These are phyloP conservation scores for Paramecium caudatum DNA, from an alignment of 73 alveolate genomes.

Conservation along the genomic window DNA sequence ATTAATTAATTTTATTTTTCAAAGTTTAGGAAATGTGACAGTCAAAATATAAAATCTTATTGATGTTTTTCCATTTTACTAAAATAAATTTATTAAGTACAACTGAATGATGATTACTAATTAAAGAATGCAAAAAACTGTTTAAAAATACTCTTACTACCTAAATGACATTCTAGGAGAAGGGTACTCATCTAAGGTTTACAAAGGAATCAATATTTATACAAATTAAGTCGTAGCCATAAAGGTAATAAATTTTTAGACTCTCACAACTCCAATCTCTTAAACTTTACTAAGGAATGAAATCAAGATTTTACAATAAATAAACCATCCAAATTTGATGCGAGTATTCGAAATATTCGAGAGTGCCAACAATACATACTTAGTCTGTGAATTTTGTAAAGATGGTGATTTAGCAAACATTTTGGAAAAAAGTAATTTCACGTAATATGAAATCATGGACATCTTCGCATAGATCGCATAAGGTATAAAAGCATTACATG, in stretches of 20 bases:
- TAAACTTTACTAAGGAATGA: slow-evolving; percentile 17
- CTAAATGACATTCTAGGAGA: slow-evolving; percentile 18
- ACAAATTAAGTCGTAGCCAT: slow-evolving; percentile 50
- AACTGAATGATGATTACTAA: neutral
- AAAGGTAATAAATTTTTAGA: slow-evolving; percentile 29
- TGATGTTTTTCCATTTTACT: neutral
- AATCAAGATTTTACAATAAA: neutral
- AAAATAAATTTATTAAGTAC: neutral
- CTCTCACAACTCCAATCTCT: slow-evolving; percentile 24
- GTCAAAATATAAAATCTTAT: neutral
- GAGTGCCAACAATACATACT: slow-evolving; percentile 23
- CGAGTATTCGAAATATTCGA: slow-evolving; percentile 40
- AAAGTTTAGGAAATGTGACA: neutral
- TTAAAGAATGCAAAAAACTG: neutral
- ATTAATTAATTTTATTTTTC: too few species aligned
- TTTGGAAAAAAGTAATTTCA: neutral
- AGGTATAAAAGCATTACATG: slow-evolving; percentile 22
- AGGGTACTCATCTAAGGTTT: slow-evolving; percentile 44
- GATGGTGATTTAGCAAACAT: slow-evolving; percentile 49
- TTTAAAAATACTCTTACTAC: slow-evolving; percentile 21
- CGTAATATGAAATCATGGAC: neutral
- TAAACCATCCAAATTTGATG: slow-evolving; percentile 12
- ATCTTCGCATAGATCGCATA: neutral
- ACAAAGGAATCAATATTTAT: neutral
- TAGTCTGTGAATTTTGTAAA: slow-evolving; percentile 38